Base-by-base conservation (phyloP, 805 yeast species). In the Pichia occidentalis region DNA sequence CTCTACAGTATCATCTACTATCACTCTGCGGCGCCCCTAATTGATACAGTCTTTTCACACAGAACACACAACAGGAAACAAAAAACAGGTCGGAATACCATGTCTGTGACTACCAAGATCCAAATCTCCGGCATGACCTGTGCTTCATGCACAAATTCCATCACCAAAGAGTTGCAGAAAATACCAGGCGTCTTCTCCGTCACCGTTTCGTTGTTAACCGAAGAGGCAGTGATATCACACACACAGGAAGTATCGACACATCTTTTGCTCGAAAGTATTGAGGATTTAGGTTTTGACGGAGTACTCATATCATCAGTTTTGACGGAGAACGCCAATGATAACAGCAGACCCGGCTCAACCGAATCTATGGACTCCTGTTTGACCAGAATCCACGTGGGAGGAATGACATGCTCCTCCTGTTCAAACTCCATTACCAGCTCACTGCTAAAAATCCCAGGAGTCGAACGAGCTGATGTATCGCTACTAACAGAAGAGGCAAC, bases 381-480 rank as follows among this genome's bases (percentile, higher is more conserved):
- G 2, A 44, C 41, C 6, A 51, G 59, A 3, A 30, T 60, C 11
- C 47, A 56, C 4, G 63, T 81, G 1, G 57, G 63, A 12, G 97
- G 97, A 2, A 90, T 88, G 97, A 88, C 97, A 2, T 90, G 97
- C 54, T 80, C 92, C 2, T 73, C 95, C 1, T 90, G 97, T 55
- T 71, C 83, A 0, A 68, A 80, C 2, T 65, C 92, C 1, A 74
- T 90, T 16, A 73, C 79, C 1, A 59, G 37, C 6, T 35, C 49
- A 3, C 27, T 59, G 12, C 25, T 32, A 18, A 21, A 32, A 2
- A 9, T 56, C 0, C 35, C 40, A 3, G 61, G 61, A 5, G 57
- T 47, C 2, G 63, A 52, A 3, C 28, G 25, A 12, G 85, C 70
- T 0, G 67, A 71, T 3, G 85, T 88, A 1, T 82, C 95, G 1